Evolutionary conservation across 306 rosid genomes (phyloP), one percentile per base, ranked within the genome.

Genomic region (Sindora glabra): DNA sequence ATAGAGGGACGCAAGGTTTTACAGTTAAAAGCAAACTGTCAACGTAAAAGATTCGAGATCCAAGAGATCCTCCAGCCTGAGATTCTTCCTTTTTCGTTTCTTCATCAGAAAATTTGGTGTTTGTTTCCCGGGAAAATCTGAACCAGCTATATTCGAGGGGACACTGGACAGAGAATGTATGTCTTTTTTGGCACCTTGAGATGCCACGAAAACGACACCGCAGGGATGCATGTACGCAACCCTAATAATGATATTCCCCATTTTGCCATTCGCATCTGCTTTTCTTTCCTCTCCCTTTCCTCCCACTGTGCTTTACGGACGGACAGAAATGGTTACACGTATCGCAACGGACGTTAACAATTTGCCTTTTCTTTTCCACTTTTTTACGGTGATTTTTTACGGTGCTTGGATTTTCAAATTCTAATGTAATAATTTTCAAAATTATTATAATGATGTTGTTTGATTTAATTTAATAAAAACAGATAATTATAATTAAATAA

Each of bases 201-300:
- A 76, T 73, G 65, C 66, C 77, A 46, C 42, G 83, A 85, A 70
- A 79, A 68, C 30, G 83, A 81, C 81, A 71, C 14, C 9, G 45
- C 47, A 60, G 42, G 44, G 17, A 51, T 30, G 34, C 76, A 55
- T 63, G 52, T 48, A 49, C 41, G 14, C 62, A 68, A 27, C 62
- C 34, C 26, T 42, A 26, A 34, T 21, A 30, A 2, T 5, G 21
- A 6, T 30, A 18, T 0, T 22, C 30, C 33, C 60, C 16, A 2
- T 12, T 64, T 64, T 21, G 21, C 50, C 67, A n/a, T 65, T 8
- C 13, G 39, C 11, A 34, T 34, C 40, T 40, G 17, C 46, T 40
- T 13, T 40, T 9, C 9, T n/a, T 40, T n/a, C 19, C 9, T n/a
- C 7, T 9, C 19, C 5, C 17, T n/a, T 8, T 40, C 10, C 3